phyloP scores from a whole-genome alignment of 108 stramenopile genomes.

The Skeletonema marinoi region DNA sequence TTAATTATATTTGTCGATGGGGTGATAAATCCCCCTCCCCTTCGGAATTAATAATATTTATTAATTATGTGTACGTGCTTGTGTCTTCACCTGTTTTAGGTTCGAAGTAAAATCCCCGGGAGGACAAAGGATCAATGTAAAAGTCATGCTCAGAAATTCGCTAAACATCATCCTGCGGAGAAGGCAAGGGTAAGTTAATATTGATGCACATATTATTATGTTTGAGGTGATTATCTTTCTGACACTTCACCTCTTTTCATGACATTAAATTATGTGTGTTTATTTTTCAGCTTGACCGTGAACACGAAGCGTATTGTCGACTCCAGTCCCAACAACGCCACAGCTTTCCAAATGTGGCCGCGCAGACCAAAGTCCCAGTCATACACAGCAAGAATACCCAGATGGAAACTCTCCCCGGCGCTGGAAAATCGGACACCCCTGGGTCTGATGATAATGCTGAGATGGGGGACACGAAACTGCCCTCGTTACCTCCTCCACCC shows the following conservation, averaged over 20 bases:
- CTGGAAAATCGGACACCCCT: neutral
- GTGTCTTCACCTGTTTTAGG: neutral
- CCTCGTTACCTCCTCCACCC: neutral
- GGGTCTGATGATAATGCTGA: neutral
- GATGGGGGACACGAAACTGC: neutral
- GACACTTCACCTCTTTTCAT: neutral
- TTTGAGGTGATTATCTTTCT: neutral
- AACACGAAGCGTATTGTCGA: neutral
- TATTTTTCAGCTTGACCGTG: neutral
- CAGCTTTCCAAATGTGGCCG: neutral
- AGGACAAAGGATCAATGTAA: neutral
- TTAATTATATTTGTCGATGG: neutral
- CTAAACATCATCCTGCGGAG: neutral
- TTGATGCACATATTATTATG: neutral
- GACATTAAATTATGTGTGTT: neutral
- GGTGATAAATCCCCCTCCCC: neutral
- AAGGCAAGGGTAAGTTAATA: neutral
- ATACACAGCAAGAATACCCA: neutral
- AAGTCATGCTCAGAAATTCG: slow-evolving; percentile 2
- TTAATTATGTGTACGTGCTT: neutral
- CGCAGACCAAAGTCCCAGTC: neutral
- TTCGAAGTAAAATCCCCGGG: neutral
- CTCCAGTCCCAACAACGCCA: neutral
- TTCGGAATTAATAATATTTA: neutral
- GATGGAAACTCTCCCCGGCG: neutral